Percentiles rank a stretch among this genome's conserved stretches.
phyloP scores from a whole-genome alignment of 148 eudicot genomes.

The Nyssa sinensis region DNA sequence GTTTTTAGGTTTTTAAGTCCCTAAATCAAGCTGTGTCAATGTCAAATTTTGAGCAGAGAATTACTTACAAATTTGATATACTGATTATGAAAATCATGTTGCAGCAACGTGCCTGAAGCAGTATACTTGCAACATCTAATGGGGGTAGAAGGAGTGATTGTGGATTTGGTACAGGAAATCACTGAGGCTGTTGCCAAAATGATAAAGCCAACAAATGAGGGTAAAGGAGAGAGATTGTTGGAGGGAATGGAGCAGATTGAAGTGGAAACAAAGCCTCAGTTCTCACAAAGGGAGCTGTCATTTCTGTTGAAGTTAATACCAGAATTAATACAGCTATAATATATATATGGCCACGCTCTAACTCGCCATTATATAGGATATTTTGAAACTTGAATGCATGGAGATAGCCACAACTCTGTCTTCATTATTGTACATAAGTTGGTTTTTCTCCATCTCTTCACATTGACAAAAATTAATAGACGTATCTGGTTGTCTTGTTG shows the following conservation, averaged over 20 bases:
- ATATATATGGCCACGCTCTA: background rate
- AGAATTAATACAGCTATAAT: slow-evolving; percentile 31
- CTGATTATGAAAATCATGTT: background rate
- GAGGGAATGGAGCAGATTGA: slow-evolving; percentile 17
- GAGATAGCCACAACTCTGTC: background rate
- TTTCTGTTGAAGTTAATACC: slow-evolving; percentile 51
- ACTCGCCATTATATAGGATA: too few relatives aligned
- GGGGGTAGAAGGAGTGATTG: slow-evolving; percentile 77
- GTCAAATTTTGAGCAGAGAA: too few relatives aligned
- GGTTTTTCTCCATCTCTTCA: background rate
- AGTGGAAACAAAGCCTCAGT: slow-evolving; percentile 18
- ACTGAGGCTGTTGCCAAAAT: slow-evolving; percentile 45
- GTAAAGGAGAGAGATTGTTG: slow-evolving; percentile 14
- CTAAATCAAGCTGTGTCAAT: background rate
- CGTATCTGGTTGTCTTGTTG: too few relatives aligned
- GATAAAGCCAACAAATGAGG: slow-evolving; percentile 15
- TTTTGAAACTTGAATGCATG: background rate
- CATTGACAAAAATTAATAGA: background rate
- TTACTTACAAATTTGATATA: background rate
- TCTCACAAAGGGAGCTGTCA: slow-evolving; percentile 45
- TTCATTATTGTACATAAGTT: background rate
- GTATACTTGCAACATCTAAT: slow-evolving; percentile 70
- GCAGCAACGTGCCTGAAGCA: slow-evolving; percentile 68
- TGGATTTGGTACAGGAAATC: slow-evolving; percentile 63
- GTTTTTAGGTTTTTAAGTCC: background rate